Base-by-base conservation (phyloP, 2,329 filamentous ascomycete species). In the Endocalyx cinctus region DNA sequence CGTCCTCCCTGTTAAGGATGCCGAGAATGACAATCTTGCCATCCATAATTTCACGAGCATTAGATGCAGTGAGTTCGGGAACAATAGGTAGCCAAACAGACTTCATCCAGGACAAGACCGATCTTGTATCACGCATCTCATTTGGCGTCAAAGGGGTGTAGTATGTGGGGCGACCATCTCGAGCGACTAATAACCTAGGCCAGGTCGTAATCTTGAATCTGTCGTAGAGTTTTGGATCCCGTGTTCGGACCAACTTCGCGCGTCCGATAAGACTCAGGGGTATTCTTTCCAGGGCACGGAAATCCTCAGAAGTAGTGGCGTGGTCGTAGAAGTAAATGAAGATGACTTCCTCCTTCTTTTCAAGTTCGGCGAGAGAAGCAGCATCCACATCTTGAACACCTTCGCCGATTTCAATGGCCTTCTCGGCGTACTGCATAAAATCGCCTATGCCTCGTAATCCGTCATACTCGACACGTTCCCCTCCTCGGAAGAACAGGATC, bases 241-340 rank as follows among this genome's bases (percentile, higher is more conserved):
- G 80, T 2, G 89, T 95, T 70, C 94, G 96, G 50, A 97, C 89
- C 33, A 98, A 70, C 58, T 86, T 92, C 17, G 87, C 92, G 54
- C 87, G 88, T 19, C 90, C 92, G 39, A 98, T 87, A 37, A 98
- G 73, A 58, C 80, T 89, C 34, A 97, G 71, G 12, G 87, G 87
- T 19, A 98, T 67, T 25, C 88, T 80, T 43, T 97, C 87, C 27
- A 98, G 69, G 15, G 90, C 89, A 48, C 74, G 71, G 54, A 98
- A 95, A 55, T 98, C 92, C 62, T 98, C 92, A 27, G 72, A 81
- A 0, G 88, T 94, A 2, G 90, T 96, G 10, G 92, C 92, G 48
- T 94, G 82, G 56, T 98, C 92, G 62, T 96, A 98, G 62, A 97
- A 94, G 67, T 97, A 98, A 46, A 95, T 67, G 60, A 98, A 98